These are phyloP conservation scores for Puccinia hordei DNA, from an alignment of 1,284 basidiomycete species.

Conservation along the genomic window DNA sequence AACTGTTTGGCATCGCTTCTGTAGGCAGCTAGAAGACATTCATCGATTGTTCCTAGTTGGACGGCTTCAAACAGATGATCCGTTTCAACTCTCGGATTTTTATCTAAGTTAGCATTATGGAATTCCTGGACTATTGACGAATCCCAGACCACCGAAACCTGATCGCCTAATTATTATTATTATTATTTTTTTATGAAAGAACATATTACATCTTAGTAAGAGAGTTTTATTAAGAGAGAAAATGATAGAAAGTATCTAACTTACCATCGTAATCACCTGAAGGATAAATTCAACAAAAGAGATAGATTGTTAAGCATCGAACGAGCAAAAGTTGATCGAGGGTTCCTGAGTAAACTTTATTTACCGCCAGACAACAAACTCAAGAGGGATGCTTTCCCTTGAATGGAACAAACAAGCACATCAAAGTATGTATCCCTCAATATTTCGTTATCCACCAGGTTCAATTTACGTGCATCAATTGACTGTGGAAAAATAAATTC, in stretches of 20 bases:
- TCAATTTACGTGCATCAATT: constrained; percentile 35
- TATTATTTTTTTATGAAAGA: too few species aligned
- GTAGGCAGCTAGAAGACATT: constrained; percentile 10
- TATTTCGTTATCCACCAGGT: constrained; percentile 23
- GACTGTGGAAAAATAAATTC: constrained; percentile 20
- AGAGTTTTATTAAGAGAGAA: too few species aligned
- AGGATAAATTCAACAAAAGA: background rate
- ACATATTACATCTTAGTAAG: too few species aligned
- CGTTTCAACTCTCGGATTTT: background rate
- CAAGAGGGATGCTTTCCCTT: constrained; percentile 24
- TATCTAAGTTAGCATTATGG: constrained; percentile 24
- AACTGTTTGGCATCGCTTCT: constrained; percentile 1
- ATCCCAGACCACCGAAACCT: constrained; percentile 35
- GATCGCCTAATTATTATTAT: constrained; percentile 22
- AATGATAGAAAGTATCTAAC: too few species aligned
- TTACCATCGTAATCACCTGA: constrained; percentile 49
- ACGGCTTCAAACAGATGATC: background rate
- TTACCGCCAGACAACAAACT: constrained; percentile 41
- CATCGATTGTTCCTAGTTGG: background rate
- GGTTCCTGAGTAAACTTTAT: background rate
- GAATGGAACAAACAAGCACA: constrained; percentile 44
- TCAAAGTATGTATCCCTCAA: constrained; percentile 29
- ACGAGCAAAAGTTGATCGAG: background rate
- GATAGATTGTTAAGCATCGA: background rate
- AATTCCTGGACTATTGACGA: constrained; percentile 23